A percentile compares a stretch with the other conserved stretches of the same genome.
phyloP scores from a whole-genome alignment of 2,329 filamentous ascomycete genomes.

The Teratosphaeriaceae sp. region DNA sequence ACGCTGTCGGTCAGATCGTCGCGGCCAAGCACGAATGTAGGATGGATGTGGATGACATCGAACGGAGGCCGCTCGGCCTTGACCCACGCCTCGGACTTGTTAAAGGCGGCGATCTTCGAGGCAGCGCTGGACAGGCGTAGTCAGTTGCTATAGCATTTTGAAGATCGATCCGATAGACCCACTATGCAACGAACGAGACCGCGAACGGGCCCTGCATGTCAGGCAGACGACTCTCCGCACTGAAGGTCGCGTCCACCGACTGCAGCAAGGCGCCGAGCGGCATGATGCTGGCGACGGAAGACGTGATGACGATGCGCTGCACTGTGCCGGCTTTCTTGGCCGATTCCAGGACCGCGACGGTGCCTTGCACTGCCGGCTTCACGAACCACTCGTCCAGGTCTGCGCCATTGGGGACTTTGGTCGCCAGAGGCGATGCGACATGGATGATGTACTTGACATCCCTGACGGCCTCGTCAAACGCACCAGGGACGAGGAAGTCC shows the following conservation, averaged over 20 bases:
- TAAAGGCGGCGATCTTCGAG: conserved; percentile 21
- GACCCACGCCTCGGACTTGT: conserved; percentile 20
- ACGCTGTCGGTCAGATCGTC: conserved; percentile 10
- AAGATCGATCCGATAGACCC: too few relatives aligned
- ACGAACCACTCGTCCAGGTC: conserved; percentile 5
- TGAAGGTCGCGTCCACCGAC: conserved; percentile 13
- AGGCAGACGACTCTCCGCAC: conserved; percentile 9
- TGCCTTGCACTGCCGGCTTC: conserved; percentile 30
- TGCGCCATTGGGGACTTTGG: not conserved
- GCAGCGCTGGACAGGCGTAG: too few relatives aligned
- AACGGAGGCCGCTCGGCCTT: conserved; percentile 18
- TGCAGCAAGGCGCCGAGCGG: not conserved
- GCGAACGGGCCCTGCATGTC: conserved; percentile 16
- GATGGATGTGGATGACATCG: conserved; percentile 25
- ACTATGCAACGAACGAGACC: conserved; percentile 18
- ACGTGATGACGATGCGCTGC: conserved; percentile 38
- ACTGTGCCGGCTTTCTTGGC: conserved; percentile 30
- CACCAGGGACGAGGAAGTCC: conserved; percentile 23
- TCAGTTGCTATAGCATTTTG: too few relatives aligned
- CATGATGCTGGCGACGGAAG: conserved; percentile 8
- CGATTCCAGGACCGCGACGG: conserved; percentile 32
- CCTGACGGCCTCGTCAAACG: conserved; percentile 30
- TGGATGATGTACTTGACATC: conserved; percentile 26
- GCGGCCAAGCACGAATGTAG: conserved; percentile 11
- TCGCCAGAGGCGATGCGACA: conserved; percentile 13